Evolutionary conservation across 176 grass and related monocot species (phyloP).

Genomic region (Triticum turgidum): DNA sequence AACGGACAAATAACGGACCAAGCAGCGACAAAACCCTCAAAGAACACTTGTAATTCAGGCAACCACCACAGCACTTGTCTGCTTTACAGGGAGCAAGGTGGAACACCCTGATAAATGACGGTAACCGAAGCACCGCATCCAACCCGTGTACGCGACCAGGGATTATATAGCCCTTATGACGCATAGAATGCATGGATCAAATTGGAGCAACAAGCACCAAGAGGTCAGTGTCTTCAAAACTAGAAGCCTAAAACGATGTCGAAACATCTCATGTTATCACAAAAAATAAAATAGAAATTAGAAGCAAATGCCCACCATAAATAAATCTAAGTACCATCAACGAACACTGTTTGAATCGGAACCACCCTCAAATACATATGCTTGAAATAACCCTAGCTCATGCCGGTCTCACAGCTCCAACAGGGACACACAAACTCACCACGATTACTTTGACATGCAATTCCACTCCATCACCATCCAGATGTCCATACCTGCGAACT

Average conservation of each 20-base stretch:
- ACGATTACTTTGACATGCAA: conserved; percentile 13
- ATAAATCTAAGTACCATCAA: background rate
- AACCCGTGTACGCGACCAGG: background rate
- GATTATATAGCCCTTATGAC: background rate
- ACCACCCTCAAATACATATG: background rate
- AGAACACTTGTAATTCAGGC: background rate
- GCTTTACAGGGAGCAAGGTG: background rate
- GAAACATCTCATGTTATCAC: background rate
- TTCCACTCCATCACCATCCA: background rate
- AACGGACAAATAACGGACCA: background rate
- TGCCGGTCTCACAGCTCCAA: background rate
- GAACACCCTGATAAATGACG: background rate
- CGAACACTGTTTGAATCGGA: background rate
- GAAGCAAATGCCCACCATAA: background rate
- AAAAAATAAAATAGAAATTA: background rate
- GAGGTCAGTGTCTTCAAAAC: background rate
- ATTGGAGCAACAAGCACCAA: background rate
- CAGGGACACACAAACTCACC: background rate
- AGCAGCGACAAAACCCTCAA: background rate
- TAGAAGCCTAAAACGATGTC: background rate
- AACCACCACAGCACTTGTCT: background rate
- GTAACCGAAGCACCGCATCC: conserved; percentile 1
- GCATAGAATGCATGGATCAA: background rate
- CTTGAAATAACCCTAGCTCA: conserved; percentile 1
- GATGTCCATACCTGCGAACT: conserved; percentile 3